Evolutionary conservation across 2,329 filamentous ascomycete species (phyloP), one percentile per base, ranked within the genome.

Genomic region (Phyllosticta capitalensis): DNA sequence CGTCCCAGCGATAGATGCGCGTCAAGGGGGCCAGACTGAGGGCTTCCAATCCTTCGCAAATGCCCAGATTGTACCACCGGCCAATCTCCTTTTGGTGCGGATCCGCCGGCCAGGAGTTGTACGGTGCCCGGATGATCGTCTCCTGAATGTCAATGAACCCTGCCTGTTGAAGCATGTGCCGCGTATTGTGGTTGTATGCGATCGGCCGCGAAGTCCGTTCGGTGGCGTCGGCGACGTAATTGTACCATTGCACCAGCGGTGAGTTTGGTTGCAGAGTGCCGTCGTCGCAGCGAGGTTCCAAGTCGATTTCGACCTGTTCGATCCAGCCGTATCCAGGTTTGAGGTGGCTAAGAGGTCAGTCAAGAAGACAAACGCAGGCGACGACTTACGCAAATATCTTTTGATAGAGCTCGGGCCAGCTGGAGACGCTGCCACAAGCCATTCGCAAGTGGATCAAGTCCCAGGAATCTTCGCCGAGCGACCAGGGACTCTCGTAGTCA

Each of bases 281-380:
- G 65, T 89, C 84, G 63, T 90, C 86, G 67, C 84, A 88, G 56
- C 83, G 83, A 19, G 90, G 90, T 54, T 82, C 78, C 72, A 89
- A 89, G 72, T 97, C 90, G 58, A 97, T 87, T 71, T 97, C 92
- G 54, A 95, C 83, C 65, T 95, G 90, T 73, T 97, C 92, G 59
- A 96, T 80, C 69, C 81, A 82, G 58, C 92, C 92, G 49, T 77
- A 80, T 1, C 86, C 86, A 1, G 90, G 90, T 65, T 84, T 85
- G 24, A 96, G 79, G 68, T 95, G 89, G 57, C 87, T 90, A 28
- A 38, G 30, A 14, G 30, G 30, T 14, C 10, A 12, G 30, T 10
- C 12, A 12, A 38, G 2, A 61, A 54, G 49, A 49, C 26, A 53
- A 28, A 72, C 84, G 66, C 77, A 30, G 28, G 28, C 2, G 7